phyloP scores from a whole-genome alignment of 73 alveolate species.

The Stentor coeruleus region DNA sequence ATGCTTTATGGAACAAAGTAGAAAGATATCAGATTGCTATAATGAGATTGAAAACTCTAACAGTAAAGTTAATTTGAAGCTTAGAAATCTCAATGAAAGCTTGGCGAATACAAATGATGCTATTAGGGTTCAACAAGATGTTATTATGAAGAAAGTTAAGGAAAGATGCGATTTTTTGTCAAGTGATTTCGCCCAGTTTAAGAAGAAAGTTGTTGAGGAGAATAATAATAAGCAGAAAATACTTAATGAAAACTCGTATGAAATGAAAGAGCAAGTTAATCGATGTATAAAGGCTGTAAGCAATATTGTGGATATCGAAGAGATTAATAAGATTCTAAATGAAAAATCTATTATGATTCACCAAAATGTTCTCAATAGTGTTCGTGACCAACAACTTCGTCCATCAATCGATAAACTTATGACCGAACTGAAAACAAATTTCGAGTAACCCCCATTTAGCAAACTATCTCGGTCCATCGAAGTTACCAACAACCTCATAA shows the following conservation, averaged over 20 bases:
- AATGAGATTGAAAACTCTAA: not conserved
- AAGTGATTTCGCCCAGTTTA: not conserved
- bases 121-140: not conserved
- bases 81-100: not conserved
- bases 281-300: not conserved
- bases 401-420: not conserved
- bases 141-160: not conserved
- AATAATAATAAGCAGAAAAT: not conserved
- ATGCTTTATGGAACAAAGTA: not conserved
- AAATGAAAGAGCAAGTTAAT: not conserved
- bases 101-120: not conserved
- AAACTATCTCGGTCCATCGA: too few species aligned
- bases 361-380: not conserved
- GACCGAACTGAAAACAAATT: not conserved
- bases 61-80: not conserved
- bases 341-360: not conserved
- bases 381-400: not conserved
- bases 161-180: not conserved
- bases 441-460: not conserved
- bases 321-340: too few species aligned
- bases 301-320: not conserved
- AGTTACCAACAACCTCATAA: too few species aligned
- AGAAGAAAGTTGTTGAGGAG: not conserved
- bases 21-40: not conserved
- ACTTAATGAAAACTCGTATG: not conserved